Evolutionary conservation across 441 rosid genomes (phyloP), one percentile per base, ranked within the genome.

Genomic region (Erysimum pusillum): DNA sequence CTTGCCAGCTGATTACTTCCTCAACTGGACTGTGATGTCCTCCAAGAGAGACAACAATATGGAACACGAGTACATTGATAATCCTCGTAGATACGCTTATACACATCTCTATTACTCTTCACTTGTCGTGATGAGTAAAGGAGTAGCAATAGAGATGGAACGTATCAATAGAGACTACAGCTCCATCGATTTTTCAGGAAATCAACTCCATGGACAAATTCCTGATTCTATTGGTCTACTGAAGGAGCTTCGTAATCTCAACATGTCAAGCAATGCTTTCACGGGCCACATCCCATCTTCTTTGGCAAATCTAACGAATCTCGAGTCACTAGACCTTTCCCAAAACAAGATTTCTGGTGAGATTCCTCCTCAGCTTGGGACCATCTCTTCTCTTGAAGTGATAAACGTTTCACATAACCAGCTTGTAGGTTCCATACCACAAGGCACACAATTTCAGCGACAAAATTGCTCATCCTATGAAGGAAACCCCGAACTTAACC

Each of bases 11-110:
- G 0, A 41, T 7, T 59, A 59, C 74, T 76, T 89, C 7, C 0
- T 0, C 10, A 79, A 41, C 1, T 86, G 86, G 88, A 15, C 36
- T 45, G 85, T 84, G 0, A 84, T 88, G 84, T 68, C 20, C 56
- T 65, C 3, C 57, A 45, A 9, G 13, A 53, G 42, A 10, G 46
- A 42, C 9, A 38, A 38, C 9, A 38, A 8, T 9, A 38, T 9
- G 12, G 42, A 38, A 38, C 12, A 4, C 9, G 3, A 0, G 11
- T 38, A 38, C 42, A 38, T 38, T 38, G 1, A 0, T 0, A 10
- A 5, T 48, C 53, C 20, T 56, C 4, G 3, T 22, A 80, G 80
- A 25, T 25, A 25, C 28, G 28, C 2, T 2, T 25, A 25, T 3
- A 25, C 28, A 25, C 28, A 25, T 25, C 28, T 25, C 8, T 86